A percentile compares a stretch with the other conserved stretches of the same genome.
Conservation (phyloP, 805 yeast genomes). For the Jamesozyma lodderae region DNA sequence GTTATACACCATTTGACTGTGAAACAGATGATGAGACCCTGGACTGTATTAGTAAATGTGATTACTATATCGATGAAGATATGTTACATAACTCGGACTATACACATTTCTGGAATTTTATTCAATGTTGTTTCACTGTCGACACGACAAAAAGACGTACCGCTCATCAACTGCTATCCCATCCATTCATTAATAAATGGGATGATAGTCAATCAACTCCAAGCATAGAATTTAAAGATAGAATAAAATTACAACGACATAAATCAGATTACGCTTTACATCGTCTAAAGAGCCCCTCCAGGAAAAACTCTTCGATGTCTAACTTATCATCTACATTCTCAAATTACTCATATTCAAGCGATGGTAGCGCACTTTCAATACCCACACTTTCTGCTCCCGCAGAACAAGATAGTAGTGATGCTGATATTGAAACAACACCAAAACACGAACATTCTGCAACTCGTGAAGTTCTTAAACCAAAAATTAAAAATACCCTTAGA, state of each 20-base stretch:
- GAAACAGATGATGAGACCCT: conserved; percentile 60
- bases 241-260: conserved; percentile 8
- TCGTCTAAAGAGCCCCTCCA: conserved; percentile 4
- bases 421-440: neutral
- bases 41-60: conserved; percentile 50
- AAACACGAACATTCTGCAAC: too few relatives aligned
- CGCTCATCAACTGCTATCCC: conserved; percentile 36
- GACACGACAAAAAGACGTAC: conserved; percentile 40
- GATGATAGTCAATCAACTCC: neutral
- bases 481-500: conserved; percentile 17
- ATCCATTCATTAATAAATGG: conserved; percentile 33
- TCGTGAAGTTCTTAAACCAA: neutral
- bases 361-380: too few relatives aligned
- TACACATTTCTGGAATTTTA: conserved; percentile 47
- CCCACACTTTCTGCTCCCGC: neutral
- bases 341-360: neutral
- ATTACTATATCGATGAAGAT: conserved; percentile 53
- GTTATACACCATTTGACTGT: conserved; percentile 72
- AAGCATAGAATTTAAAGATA: neutral
- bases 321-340: conserved; percentile 3
- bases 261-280: conserved; percentile 18
- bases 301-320: conserved; percentile 1
- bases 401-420: neutral
- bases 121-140: conserved; percentile 42
- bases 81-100: conserved; percentile 41